Evolutionary conservation across 2,329 filamentous ascomycete species (phyloP), one percentile per base, ranked within the genome.

Genomic region (Juglanconis juglandina): DNA sequence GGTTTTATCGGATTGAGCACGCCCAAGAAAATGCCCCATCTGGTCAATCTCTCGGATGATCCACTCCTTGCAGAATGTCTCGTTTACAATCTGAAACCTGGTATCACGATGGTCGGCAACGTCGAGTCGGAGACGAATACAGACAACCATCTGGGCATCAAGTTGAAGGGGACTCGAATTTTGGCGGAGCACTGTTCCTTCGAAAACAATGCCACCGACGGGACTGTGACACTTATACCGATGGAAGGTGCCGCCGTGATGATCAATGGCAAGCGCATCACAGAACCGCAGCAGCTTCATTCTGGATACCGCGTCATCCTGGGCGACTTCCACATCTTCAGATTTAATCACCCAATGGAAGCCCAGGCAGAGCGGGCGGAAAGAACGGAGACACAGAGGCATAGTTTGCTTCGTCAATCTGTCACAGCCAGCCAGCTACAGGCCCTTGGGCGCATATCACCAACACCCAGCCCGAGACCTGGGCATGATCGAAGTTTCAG

Each of bases 21-120:
- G 24, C 95, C 95, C 0, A 99, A 99, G 79, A 97, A 97, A 77
- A 99, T 98, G 91, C 95, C 95, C 8, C 95, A 99, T 86, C 78
- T 99, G 75, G 95, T 99, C 75, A 99, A 99, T 73, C 77, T 99
- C 67, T 97, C 93, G n/a, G 91, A 95, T 71, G 91, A 95, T 70
- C 95, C 95, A 8, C 81, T 99, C 37, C 82, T 99, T 49, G 93
- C 94, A 5, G 95, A 99, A 77, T 99, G 95, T 76, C 79, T 99
- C 60, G 92, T 99, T 44, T 99, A 99, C 78, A 99, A 99, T 70
- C 84, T 99, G 67, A 99, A 99, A 74, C 94, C 95, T 6, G 95
- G 95, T 37, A 90, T 87, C 8, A 99, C 95, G 0, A 94, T 91
- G 0, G 95, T 99, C 24, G 95, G 95, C 24, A 97, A 98, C 70